Base-by-base conservation (phyloP, 768 basidiomycete genomes). In the Boletellus emodensis region DNA sequence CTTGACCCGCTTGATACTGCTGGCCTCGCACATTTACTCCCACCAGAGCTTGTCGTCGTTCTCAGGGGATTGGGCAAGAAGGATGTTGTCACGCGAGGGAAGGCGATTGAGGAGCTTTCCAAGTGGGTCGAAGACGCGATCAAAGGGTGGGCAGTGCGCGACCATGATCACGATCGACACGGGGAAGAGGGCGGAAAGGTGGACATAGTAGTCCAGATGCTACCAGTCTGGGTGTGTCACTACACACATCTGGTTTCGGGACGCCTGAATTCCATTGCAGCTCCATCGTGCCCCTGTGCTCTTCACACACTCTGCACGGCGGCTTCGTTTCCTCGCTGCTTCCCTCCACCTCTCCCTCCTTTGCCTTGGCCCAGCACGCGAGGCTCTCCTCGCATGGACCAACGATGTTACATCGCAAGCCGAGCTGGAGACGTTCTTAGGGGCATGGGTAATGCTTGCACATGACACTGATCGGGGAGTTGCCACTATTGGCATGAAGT, bases 1-100 rank as follows among this genome's bases (percentile, higher is more conserved):
- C 88, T 81, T 18, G 93, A 97, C 74, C 94, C 94, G 2, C 74
- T 97, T 35, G 93, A 96, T 60, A 82, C 85, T 2, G 81, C 83
- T 3, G 93, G 92, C 0, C 75, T 95, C 5, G 85, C 82, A 3
- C 81, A 82, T 59, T 71, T 72, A 12, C 68, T 96, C 4, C 90
- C 90, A 0, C 79, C 93, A 2, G 91, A 93, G 24, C 74, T 98
- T 18, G 75, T 94, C 7, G 82, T 97, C 41, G 79, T 93, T 3
- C 75, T 97, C 46, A 73, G 92, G 43, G 79, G 81, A 55, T 73
- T 98, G 45, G 83, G 80, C 24, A 98, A 98, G 79, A 95, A 95
- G 72, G 92, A 94, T 49, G 78, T 79, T 24, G 78, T 91, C 26
- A 97, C 95, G 2, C 87, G 90, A 67, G 70, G 77, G 18, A 83